phyloP scores from a whole-genome alignment of 768 basidiomycete species.

The Collybiopsis luxurians region DNA sequence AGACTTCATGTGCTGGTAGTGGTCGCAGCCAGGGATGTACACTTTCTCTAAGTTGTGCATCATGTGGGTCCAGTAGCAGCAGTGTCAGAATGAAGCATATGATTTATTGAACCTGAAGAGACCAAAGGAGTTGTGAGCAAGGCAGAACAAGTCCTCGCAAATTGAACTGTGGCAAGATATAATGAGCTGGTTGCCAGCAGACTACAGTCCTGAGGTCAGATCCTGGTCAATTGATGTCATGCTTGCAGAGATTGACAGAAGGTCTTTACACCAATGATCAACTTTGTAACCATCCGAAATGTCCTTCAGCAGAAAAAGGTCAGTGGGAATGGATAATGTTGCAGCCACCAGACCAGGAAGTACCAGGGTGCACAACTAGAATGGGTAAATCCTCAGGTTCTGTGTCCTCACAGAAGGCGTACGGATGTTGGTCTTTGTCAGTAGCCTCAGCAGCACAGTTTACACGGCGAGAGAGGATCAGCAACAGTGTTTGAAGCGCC shows the following conservation, averaged over 20 bases:
- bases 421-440: too few species aligned
- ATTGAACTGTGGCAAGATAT: constrained; percentile 5
- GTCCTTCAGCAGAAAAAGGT: neutral
- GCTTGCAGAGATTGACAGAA: constrained; percentile 4
- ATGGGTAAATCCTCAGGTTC: too few species aligned
- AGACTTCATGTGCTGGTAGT: constrained; percentile 35
- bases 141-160: constrained; percentile 19
- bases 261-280: constrained; percentile 10
- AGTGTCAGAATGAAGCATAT: constrained; percentile 12
- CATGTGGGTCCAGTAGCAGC: constrained; percentile 25
- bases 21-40: constrained; percentile 29
- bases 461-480: constrained; percentile 37
- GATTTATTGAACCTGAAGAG: constrained; percentile 19
- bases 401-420: too few species aligned
- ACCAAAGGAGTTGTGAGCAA: constrained; percentile 24
- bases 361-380: too few species aligned
- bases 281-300: neutral
- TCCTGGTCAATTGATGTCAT: neutral
- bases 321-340: neutral
- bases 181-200: constrained; percentile 13
- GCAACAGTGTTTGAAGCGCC: constrained; percentile 33
- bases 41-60: constrained; percentile 15
- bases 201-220: constrained; percentile 18
- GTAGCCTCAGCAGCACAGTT: too few species aligned
- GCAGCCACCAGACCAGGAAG: too few species aligned